Evolutionary conservation across 139 green algal genomes (phyloP).

Genomic region (Ulvella scutata): DNA sequence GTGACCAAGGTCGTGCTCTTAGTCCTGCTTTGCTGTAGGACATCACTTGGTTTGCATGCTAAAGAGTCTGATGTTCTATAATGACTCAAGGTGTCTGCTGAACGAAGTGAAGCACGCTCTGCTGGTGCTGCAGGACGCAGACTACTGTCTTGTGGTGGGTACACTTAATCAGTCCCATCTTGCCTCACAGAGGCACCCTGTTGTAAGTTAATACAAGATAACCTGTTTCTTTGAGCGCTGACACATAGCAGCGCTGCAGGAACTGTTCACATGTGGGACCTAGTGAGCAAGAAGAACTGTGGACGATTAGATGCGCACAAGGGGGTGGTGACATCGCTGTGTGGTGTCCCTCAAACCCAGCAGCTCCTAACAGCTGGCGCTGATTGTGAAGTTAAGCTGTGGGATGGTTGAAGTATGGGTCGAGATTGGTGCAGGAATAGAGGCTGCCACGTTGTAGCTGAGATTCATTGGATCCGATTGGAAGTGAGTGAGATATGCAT

Average conservation of each 20-base stretch:
- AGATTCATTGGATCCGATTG: no score
- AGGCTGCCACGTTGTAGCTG: no score
- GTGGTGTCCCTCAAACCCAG: neutral
- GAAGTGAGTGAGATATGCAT: no score
- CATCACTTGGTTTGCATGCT: neutral
- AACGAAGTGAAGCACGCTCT: neutral
- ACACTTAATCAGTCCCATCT: no score
- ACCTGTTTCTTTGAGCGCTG: no score
- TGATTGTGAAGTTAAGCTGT: neutral
- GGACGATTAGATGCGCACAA: conserved; percentile 46
- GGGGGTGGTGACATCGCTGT: conserved; percentile 11
- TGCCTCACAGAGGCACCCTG: no score
- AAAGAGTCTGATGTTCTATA: neutral
- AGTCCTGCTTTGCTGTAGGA: neutral
- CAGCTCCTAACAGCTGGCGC: neutral
- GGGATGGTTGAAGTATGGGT: neutral
- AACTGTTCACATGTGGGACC: conserved; percentile 69
- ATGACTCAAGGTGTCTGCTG: neutral
- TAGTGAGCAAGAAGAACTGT: conserved; percentile 50
- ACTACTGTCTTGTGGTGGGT: no score
- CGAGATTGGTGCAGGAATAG: no score
- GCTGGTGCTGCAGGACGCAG: no score
- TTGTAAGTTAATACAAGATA: no score
- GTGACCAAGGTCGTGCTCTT: neutral
- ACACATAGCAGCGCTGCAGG: no score